Evolutionary conservation across 345 rosid species (phyloP), one percentile per base, ranked within the genome.

Genomic region (Salix brachista): DNA sequence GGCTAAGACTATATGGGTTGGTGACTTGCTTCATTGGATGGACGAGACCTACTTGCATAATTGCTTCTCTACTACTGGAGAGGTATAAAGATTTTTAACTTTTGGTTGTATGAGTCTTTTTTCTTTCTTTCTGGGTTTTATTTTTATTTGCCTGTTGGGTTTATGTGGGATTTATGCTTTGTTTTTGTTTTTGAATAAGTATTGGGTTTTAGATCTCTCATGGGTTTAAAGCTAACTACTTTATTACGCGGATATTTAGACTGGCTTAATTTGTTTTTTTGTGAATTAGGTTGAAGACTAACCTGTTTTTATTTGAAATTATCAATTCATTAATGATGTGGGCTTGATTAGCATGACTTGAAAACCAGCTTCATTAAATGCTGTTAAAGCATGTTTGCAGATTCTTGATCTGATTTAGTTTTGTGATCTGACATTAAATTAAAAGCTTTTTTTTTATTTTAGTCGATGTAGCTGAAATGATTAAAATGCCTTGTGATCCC

Each of bases 21-120:
- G 97, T 64, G 94, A 89, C 78, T 83, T 88, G 85, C 86, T 85
- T 75, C 87, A 85, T 87, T 92, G 88, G 92, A 92, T 93, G 97
- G 97, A 93, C 70, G 96, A 93, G 84, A 77, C 89, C 80, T 93
- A 91, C 76, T 91, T 93, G 72, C 93, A 90, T 76, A 79, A 60
- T 52, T 91, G 97, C 62, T 93, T 93, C 73, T 86, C 92, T 77
- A 90, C 86, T 54, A 86, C 91, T 69, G 91, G 90, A 77, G 94
- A 93, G 96, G 97, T 93, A 52, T 66, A 23, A 14, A 25, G 28
- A 37, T 10, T 42, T 39, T 23, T 39, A 10, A 3, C 42, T 41
- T 12, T 42, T 37, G 21, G 11, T 23, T 42, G 44, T 23, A 23
- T 69, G 9, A 23, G 28, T 58, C 26, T 56, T n/a, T n/a, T 10